Evolutionary conservation across 148 eudicot genomes (phyloP), one percentile per base, ranked within the genome.

Genomic region (Diospyros lotus): DNA sequence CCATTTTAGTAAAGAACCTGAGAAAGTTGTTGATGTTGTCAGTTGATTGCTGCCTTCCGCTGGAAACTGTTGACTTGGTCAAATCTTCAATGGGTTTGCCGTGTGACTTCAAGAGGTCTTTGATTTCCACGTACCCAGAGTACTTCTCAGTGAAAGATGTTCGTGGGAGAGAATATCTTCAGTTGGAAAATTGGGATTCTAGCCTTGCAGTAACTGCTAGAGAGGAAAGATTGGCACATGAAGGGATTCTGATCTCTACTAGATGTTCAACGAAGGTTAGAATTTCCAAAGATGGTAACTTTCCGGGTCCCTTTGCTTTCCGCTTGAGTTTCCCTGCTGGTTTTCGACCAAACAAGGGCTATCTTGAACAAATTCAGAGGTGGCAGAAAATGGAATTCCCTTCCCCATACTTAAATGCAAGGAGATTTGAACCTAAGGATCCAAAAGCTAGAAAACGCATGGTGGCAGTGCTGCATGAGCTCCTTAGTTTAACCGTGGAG

Each of bases 371-470:
- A 82, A 84, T 94, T 7, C 82, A 81, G 69, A 89, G 73, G 80
- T 94, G 98, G 98, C 98, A 94, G 80, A 89, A 76, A 73, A 68
- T 89, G 94, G 96, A 94, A 2, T 94, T 89, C 64, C 97, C 97
- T 61, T 92, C 98, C 62, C 97, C 98, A 3, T 94, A 92, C 85
- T 84, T 94, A 60, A 94, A 90, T 45, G 96, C 96, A 1, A 90
- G 91, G 79, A 90, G 85, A 79, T 86, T 92, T 80, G 93, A 90
- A 63, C 59, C 79, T 13, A 85, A 85, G 8, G 93, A 94, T 72
- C 93, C 88, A 10, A 92, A 85, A 82, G 83, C 96, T 73, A 82
- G 96, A 43, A 94, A 94, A 81, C 79, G 98, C 72, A 78, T 79
- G 45, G 89, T 92, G 61, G 96, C 91, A 38, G 91, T 94, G 83